These are phyloP conservation scores for Carpinus viminea DNA, from an alignment of 306 rosid genomes.

Conservation along the genomic window DNA sequence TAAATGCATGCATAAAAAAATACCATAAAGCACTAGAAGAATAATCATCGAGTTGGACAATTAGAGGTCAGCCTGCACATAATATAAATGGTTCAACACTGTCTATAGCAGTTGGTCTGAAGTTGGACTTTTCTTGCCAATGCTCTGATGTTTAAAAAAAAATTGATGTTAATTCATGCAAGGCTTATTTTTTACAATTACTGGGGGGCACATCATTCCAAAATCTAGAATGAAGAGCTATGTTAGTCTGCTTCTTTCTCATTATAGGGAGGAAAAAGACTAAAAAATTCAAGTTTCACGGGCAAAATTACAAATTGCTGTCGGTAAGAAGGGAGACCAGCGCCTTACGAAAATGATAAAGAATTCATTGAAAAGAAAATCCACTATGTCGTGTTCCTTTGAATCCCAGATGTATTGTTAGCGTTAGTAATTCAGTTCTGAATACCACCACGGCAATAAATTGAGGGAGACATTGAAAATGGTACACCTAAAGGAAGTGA, in stretches of 20 bases:
- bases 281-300: too few relatives aligned
- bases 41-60: neutral
- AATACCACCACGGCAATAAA: too few relatives aligned
- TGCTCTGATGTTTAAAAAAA: neutral
- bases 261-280: neutral
- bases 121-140: neutral
- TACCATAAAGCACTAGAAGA: neutral
- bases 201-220: neutral
- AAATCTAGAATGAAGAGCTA: neutral
- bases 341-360: too few relatives aligned
- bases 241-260: neutral
- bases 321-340: too few relatives aligned
- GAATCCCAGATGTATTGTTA: too few relatives aligned
- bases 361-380: too few relatives aligned
- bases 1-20: neutral
- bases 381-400: too few relatives aligned
- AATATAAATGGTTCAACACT: neutral
- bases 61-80: neutral
- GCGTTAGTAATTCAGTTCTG: too few relatives aligned
- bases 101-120: neutral
- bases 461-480: too few relatives aligned
- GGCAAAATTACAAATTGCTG: too few relatives aligned
- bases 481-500: too few relatives aligned
- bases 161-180: neutral
- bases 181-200: neutral